These are phyloP conservation scores for Aspergillus candidus DNA, from an alignment of 2,329 filamentous ascomycete genomes.

Conservation along the genomic window DNA sequence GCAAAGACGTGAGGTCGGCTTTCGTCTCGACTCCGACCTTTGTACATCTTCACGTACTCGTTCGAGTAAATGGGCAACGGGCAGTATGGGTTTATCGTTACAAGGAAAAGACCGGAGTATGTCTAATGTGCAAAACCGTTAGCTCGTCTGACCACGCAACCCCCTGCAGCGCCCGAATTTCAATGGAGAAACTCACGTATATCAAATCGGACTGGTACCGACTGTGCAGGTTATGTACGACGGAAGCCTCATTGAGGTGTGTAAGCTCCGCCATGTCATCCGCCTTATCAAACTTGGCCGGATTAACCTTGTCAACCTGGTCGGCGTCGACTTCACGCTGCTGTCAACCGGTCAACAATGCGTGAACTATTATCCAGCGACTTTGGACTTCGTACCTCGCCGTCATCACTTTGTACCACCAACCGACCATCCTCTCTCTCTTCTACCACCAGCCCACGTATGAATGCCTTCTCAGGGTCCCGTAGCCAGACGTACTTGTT, in stretches of 20 bases:
- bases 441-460: slow-evolving; percentile 86
- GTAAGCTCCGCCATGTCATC: slow-evolving; percentile 99
- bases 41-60: slow-evolving; percentile 98
- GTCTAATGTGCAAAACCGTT: slow-evolving; percentile 49
- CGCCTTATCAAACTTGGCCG: slow-evolving; percentile 98
- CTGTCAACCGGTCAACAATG: slow-evolving; percentile 39
- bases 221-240: slow-evolving; percentile 93
- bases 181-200: slow-evolving; percentile 49
- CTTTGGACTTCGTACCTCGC: slow-evolving; percentile 56
- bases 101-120: slow-evolving; percentile 93
- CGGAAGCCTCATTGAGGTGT: slow-evolving; percentile 93
- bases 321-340: slow-evolving; percentile 83
- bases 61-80: slow-evolving; percentile 90
- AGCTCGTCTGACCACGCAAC: not conserved
- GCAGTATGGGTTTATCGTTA: slow-evolving; percentile 96
- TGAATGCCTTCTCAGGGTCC: slow-evolving; percentile 79
- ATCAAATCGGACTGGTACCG: slow-evolving; percentile 94
- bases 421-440: slow-evolving; percentile 65
- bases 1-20: slow-evolving; percentile 97
- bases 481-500: slow-evolving; percentile 98
- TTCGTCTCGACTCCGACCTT: slow-evolving; percentile 82
- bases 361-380: not conserved
- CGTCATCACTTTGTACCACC: slow-evolving; percentile 89
- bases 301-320: slow-evolving; percentile 96
- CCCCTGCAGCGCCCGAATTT: not conserved